Percentiles rank a stretch among this genome's conserved stretches.
phyloP scores from a whole-genome alignment of 192 early-diverging fungal genomes.

The Geranomyces variabilis region DNA sequence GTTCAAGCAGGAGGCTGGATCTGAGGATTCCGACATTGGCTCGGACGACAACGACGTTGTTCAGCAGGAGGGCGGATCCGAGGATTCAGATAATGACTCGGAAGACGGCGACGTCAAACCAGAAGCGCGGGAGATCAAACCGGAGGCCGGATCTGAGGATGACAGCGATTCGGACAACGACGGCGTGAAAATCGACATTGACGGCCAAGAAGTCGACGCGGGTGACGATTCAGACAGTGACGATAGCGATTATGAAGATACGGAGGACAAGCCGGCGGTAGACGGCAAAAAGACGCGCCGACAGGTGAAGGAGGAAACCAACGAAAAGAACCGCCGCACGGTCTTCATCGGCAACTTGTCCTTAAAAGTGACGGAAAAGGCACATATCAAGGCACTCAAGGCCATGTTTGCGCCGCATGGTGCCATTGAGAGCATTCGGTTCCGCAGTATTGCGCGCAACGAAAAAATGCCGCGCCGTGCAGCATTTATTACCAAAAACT shows the following conservation, averaged over 20 bases:
- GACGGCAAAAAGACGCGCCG: constrained; percentile 40
- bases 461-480: constrained; percentile 73
- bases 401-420: constrained; percentile 69
- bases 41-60: constrained; percentile 1
- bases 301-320: constrained; percentile 36
- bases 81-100: constrained; percentile 10
- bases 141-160: not conserved
- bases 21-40: not conserved
- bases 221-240: constrained; percentile 43
- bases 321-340: constrained; percentile 67
- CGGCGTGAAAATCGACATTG: constrained; percentile 16
- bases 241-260: constrained; percentile 16
- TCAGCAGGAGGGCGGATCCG: not conserved
- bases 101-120: no score
- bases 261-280: constrained; percentile 34
- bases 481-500: constrained; percentile 80
- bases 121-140: not conserved
- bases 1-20: not conserved
- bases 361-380: constrained; percentile 66
- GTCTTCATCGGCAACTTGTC: constrained; percentile 93
- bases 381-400: constrained; percentile 69
- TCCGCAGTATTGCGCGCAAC: constrained; percentile 82
- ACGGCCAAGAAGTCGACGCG: constrained; percentile 21
- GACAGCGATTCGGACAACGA: constrained; percentile 20
- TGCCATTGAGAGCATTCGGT: constrained; percentile 81